A percentile compares a stretch with the other conserved stretches of the same genome.
Conservation (phyloP, 2,329 filamentous ascomycete species). For the Stagonosporopsis cucurbitacearum region DNA sequence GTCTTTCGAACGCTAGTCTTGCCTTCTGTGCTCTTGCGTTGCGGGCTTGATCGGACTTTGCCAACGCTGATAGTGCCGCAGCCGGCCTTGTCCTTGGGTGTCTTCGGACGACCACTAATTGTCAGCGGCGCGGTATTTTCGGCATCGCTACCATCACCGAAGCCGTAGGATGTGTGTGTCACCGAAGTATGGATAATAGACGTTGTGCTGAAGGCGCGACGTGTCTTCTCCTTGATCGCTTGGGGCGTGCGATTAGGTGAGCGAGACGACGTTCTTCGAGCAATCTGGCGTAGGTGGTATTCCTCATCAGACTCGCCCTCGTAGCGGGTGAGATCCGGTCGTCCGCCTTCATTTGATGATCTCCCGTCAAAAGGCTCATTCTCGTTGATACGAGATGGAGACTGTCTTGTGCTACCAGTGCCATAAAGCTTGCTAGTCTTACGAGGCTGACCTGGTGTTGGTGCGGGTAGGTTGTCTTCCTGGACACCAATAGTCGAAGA, state of each 20-base stretch:
- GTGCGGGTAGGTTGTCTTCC: conserved; percentile 91
- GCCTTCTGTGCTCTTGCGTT: conserved; percentile 55
- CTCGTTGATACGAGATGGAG: conserved; percentile 53
- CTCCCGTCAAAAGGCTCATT: conserved; percentile 56
- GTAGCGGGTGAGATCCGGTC: conserved; percentile 64
- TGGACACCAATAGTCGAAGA: conserved; percentile 66
- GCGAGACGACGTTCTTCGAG: conserved; percentile 67
- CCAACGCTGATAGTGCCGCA: conserved; percentile 52
- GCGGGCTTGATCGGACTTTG: conserved; percentile 54
- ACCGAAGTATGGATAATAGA: conserved; percentile 57
- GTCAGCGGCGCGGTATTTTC: conserved; percentile 51
- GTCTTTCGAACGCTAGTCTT: conserved; percentile 59
- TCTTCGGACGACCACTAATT: conserved; percentile 50
- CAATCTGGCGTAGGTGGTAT: conserved; percentile 70
- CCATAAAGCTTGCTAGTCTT: conserved; percentile 81
- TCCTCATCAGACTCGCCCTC: conserved; percentile 80
- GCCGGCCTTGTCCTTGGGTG: conserved; percentile 51
- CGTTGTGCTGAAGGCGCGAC: conserved; percentile 76
- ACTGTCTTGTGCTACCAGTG: conserved; percentile 53
- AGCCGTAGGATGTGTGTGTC: conserved; percentile 44
- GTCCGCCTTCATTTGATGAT: conserved; percentile 60
- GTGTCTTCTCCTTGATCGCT: conserved; percentile 63
- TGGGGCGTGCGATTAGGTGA: conserved; percentile 66
- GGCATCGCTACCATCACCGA: conserved; percentile 53
- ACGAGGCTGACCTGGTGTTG: conserved; percentile 92